Evolutionary conservation across 495 filamentous ascomycete species (phyloP).

Genomic region (Aspergillus panamensis): DNA sequence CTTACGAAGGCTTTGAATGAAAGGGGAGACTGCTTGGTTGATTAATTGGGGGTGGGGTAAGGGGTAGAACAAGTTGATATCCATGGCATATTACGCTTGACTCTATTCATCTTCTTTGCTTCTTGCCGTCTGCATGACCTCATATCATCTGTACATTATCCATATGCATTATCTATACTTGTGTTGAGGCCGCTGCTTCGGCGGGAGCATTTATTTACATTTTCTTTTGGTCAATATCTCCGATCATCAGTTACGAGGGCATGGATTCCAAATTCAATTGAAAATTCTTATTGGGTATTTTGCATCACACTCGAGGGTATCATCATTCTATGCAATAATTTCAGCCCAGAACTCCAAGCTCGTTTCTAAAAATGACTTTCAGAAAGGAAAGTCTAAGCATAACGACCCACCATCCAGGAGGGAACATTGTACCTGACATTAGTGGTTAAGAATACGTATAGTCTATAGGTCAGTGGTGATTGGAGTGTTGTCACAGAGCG

Average conservation of each 20-base stretch:
- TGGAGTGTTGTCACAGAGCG: neutral
- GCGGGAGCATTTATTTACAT: neutral
- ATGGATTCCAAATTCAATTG: too few species aligned
- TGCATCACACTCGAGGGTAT: too few species aligned
- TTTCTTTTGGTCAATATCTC: too few species aligned
- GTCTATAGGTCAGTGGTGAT: neutral
- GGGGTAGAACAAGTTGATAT: conserved; percentile 5
- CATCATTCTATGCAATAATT: too few species aligned
- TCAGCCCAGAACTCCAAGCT: too few species aligned
- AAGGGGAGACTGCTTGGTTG: neutral
- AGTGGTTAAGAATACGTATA: neutral
- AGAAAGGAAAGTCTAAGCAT: too few species aligned
- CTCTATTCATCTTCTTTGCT: neutral
- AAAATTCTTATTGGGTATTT: too few species aligned
- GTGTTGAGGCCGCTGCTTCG: neutral
- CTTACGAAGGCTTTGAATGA: conserved; percentile 1
- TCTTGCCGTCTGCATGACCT: neutral
- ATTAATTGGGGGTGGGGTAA: neutral
- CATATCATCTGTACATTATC: neutral
- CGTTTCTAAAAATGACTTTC: too few species aligned
- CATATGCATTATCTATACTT: neutral
- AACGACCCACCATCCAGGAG: neutral
- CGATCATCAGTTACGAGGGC: too few species aligned
- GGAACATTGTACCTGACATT: neutral
- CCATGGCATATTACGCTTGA: neutral